A percentile compares a stretch with the other conserved stretches of the same genome.
Evolutionary conservation across 345 rosid genomes (phyloP).

Genomic region (Eucalyptus tenuipes): DNA sequence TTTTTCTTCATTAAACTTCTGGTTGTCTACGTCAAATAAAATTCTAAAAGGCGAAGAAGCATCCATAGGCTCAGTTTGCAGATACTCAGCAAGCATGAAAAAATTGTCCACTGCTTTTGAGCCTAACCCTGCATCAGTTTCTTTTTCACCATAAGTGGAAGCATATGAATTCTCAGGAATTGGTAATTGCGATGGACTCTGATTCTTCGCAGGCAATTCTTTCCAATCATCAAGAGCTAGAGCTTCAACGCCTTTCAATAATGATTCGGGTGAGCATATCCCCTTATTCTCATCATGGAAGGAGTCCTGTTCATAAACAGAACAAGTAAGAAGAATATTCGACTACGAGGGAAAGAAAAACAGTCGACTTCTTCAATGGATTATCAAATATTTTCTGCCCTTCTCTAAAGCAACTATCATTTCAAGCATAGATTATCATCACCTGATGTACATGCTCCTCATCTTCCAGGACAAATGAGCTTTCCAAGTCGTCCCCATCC

Average conservation of each 20-base stretch:
- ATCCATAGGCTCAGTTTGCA: not conserved
- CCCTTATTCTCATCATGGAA: conserved; percentile 1
- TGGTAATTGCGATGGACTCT: conserved; percentile 12
- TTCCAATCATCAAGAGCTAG: conserved; percentile 23
- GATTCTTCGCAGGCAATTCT: conserved; percentile 7
- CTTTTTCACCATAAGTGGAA: not conserved
- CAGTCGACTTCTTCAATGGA: not conserved
- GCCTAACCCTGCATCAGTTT: not conserved
- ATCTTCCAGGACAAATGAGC: not conserved
- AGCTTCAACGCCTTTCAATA: conserved; percentile 23
- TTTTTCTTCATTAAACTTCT: not conserved
- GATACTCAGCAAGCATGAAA: not conserved
- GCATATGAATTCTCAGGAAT: not conserved
- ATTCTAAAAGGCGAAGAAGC: not conserved
- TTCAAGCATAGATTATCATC: not conserved
- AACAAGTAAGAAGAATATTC: not conserved
- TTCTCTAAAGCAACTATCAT: not conserved
- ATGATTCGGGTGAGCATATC: conserved; percentile 14
- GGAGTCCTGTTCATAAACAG: not conserved
- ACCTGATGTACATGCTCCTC: not conserved
- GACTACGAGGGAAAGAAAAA: not conserved
- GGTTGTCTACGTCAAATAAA: not conserved
- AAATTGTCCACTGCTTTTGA: not conserved
- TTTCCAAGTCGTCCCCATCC: not conserved
- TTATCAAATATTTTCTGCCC: not conserved